phyloP scores from a whole-genome alignment of 306 rosid species.

The Fragaria vesca region DNA sequence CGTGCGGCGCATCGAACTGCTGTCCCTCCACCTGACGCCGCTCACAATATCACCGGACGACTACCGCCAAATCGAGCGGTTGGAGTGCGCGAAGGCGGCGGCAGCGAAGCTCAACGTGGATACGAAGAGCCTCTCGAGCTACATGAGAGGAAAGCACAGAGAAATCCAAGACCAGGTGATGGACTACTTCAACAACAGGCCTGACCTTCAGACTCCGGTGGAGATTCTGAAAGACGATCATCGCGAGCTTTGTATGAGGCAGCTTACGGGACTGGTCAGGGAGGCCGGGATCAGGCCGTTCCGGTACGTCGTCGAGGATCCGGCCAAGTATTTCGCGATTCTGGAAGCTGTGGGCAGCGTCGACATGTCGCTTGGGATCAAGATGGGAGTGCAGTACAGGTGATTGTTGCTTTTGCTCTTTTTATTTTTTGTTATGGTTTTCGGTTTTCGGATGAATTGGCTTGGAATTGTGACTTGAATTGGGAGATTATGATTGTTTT shows the following conservation, averaged over 20 bases:
- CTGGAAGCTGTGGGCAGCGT: conserved; percentile 79
- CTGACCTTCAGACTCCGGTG: conserved; percentile 75
- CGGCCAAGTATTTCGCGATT: conserved; percentile 67
- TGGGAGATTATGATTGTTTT: not conserved
- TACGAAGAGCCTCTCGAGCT: conserved; percentile 31
- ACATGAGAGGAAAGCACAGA: conserved; percentile 62
- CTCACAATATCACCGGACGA: not conserved
- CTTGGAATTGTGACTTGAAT: not conserved
- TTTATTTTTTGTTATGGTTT: not conserved
- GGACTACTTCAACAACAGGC: conserved; percentile 60
- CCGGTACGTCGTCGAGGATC: conserved; percentile 53
- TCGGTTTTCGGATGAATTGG: not conserved
- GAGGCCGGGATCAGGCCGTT: conserved; percentile 77
- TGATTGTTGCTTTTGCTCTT: conserved; percentile 8
- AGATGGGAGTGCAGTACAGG: conserved; percentile 96
- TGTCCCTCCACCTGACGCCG: conserved; percentile 60
- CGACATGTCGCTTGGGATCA: conserved; percentile 88
- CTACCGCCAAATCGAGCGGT: conserved; percentile 5
- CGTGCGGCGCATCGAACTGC: conserved; percentile 53
- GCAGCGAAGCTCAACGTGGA: conserved; percentile 46
- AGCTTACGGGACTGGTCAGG: conserved; percentile 65
- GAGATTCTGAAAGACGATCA: conserved; percentile 76
- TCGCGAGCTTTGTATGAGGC: conserved; percentile 77
- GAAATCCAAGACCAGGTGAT: conserved; percentile 67
- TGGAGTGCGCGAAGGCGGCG: conserved; percentile 46